Conservation (phyloP, 169 alveolate species). For the Plasmodium vinckei region DNA sequence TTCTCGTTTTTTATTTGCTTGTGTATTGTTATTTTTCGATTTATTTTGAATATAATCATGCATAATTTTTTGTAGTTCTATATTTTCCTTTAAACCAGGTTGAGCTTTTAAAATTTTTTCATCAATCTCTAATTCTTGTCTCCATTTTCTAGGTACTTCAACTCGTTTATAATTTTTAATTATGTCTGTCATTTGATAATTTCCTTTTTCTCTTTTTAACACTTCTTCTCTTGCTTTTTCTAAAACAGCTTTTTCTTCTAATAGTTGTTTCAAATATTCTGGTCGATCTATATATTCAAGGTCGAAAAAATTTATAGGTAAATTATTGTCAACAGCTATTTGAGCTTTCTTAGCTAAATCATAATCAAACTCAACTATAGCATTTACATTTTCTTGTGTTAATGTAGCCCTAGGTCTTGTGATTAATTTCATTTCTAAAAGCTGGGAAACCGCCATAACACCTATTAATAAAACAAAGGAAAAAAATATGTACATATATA, state of each 20-base stretch:
- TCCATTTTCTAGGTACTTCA: constrained; percentile 76
- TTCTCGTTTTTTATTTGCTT: constrained; percentile 13
- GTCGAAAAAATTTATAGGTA: constrained; percentile 84
- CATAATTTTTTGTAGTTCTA: constrained; percentile 74
- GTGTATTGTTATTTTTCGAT: constrained; percentile 49
- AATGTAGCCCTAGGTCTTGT: constrained; percentile 87
- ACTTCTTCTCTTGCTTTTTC: constrained; percentile 76
- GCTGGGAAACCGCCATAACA: constrained; percentile 87
- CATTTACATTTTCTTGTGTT: constrained; percentile 87
- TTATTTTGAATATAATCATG: constrained; percentile 61
- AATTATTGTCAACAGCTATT: constrained; percentile 86
- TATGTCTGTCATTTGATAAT: constrained; percentile 59
- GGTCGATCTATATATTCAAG: constrained; percentile 84
- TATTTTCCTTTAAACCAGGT: constrained; percentile 76
- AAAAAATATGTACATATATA: not conserved
- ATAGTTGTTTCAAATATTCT: constrained; percentile 49
- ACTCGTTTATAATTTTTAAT: constrained; percentile 75
- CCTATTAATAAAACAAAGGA: constrained; percentile 51
- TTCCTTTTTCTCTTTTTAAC: constrained; percentile 67
- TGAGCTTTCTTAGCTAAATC: constrained; percentile 87
- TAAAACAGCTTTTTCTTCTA: constrained; percentile 69
- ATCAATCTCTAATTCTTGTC: constrained; percentile 75
- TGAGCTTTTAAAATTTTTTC: constrained; percentile 67
- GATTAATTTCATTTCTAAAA: constrained; percentile 85
- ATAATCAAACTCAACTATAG: constrained; percentile 86